A percentile compares a stretch with the other conserved stretches of the same genome.
These are phyloP conservation scores for Camellia japonica DNA, from an alignment of 148 eudicot genomes.

Conservation along the genomic window DNA sequence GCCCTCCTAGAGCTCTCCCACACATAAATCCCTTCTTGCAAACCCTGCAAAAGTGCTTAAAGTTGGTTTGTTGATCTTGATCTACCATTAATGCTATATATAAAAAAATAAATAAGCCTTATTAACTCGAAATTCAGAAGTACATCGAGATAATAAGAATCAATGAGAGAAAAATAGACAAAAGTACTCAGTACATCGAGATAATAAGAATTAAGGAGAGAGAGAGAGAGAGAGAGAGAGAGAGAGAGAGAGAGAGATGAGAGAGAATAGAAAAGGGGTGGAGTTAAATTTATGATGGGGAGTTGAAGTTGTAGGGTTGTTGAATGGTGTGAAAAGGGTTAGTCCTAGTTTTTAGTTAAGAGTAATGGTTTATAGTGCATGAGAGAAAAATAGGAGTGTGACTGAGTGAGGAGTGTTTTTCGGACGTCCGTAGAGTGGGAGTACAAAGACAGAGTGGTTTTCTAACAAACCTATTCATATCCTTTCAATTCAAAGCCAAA, in stretches of 20 bases:
- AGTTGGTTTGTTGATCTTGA: conserved; percentile 58
- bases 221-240: conserved; percentile 11
- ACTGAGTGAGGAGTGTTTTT: conserved; percentile 49
- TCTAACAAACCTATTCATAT: conserved; percentile 30
- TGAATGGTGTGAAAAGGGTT: conserved; percentile 50
- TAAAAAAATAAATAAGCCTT: no score
- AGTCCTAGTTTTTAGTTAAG: conserved; percentile 77
- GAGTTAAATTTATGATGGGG: conserved; percentile 40
- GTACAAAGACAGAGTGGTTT: background rate
- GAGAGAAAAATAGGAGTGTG: conserved; percentile 37
- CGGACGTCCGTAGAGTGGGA: conserved; percentile 40
- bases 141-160: no score
- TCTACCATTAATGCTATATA: conserved; percentile 61
- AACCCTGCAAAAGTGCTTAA: conserved; percentile 77
- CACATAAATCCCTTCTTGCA: conserved; percentile 91
- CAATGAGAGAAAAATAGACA: no score
- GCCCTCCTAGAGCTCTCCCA: conserved; percentile 94
- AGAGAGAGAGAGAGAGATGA: conserved; percentile 8
- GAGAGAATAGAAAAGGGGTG: conserved; percentile 19
- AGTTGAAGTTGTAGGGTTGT: conserved; percentile 38
- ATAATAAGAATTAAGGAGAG: background rate
- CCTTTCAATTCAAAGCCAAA: conserved; percentile 33
- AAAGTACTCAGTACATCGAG: no score
- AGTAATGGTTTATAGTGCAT: conserved; percentile 37
- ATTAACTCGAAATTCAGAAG: no score